These are phyloP conservation scores for Aspergillus saccharolyticus DNA, from an alignment of 495 filamentous ascomycete genomes.

Conservation along the genomic window DNA sequence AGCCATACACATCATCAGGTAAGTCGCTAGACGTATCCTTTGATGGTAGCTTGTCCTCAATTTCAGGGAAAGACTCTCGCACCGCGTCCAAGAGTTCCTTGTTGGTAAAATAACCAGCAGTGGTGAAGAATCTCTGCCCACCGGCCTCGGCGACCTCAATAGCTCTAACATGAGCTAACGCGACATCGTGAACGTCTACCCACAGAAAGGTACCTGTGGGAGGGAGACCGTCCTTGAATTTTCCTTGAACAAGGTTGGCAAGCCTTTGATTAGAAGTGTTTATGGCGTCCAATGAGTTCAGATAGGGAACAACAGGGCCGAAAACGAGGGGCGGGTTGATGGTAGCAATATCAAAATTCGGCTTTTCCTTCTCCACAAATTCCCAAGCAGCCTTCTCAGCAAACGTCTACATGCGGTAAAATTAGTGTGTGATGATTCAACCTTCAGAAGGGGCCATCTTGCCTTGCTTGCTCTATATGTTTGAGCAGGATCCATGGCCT, in stretches of 20 bases:
- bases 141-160: slow-evolving; percentile 63
- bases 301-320: slow-evolving; percentile 62
- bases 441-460: background rate
- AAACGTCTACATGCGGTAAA: slow-evolving; percentile 33
- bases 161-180: slow-evolving; percentile 65
- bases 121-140: slow-evolving; percentile 66
- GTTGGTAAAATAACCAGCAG: slow-evolving; percentile 59
- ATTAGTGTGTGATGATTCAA: slow-evolving; percentile 5
- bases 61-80: slow-evolving; percentile 60
- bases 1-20: slow-evolving; percentile 37
- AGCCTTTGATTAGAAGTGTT: slow-evolving; percentile 66
- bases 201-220: slow-evolving; percentile 53
- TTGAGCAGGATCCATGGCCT: slow-evolving; percentile 52
- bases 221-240: slow-evolving; percentile 60
- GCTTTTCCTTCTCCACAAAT: slow-evolving; percentile 73
- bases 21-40: slow-evolving; percentile 39
- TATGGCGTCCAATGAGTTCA: slow-evolving; percentile 60
- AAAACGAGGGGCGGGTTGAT: slow-evolving; percentile 67
- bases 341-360: slow-evolving; percentile 69
- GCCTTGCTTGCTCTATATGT: slow-evolving; percentile 69
- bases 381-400: slow-evolving; percentile 76
- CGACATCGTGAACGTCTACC: slow-evolving; percentile 68
- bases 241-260: slow-evolving; percentile 51
- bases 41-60: slow-evolving; percentile 54
- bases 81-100: slow-evolving; percentile 61